Percentiles rank a stretch among this genome's conserved stretches.
phyloP scores from a whole-genome alignment of 345 rosid species.

The Noccaea bulbosa region DNA sequence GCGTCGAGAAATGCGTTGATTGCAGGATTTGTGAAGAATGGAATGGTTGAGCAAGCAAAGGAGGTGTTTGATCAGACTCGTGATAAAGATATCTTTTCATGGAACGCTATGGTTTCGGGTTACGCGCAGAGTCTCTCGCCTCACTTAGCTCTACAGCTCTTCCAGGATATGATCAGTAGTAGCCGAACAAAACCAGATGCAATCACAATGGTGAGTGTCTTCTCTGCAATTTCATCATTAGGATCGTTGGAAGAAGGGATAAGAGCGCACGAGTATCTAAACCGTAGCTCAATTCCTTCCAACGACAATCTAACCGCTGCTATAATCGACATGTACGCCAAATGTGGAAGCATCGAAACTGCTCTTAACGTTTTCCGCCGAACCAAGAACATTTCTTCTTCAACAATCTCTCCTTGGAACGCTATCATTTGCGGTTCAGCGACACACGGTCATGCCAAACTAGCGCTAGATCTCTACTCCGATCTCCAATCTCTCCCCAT shows the following conservation, averaged over 20 bases:
- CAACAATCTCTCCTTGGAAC: slow-evolving; percentile 81
- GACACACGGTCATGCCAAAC: slow-evolving; percentile 62
- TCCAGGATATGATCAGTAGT: slow-evolving; percentile 57
- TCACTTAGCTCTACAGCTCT: slow-evolving; percentile 56
- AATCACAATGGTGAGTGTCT: slow-evolving; percentile 82
- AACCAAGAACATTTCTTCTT: slow-evolving; percentile 45
- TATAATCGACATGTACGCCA: slow-evolving; percentile 87
- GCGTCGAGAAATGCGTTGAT: slow-evolving; percentile 74
- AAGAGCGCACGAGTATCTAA: slow-evolving; percentile 61
- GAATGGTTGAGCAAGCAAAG: slow-evolving; percentile 63
- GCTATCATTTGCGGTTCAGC: slow-evolving; percentile 82
- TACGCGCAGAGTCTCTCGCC: slow-evolving; percentile 64
- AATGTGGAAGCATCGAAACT: slow-evolving; percentile 75
- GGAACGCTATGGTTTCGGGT: slow-evolving; percentile 84
- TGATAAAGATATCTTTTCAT: slow-evolving; percentile 75
- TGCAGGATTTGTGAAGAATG: slow-evolving; percentile 63
- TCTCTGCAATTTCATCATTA: slow-evolving; percentile 65
- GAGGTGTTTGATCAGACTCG: slow-evolving; percentile 61
- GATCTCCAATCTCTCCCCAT: slow-evolving; percentile 53
- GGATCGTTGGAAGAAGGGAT: slow-evolving; percentile 68
- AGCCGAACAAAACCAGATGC: slow-evolving; percentile 62
- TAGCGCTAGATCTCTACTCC: slow-evolving; percentile 60
- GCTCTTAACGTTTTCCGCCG: slow-evolving; percentile 63
- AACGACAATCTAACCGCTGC: slow-evolving; percentile 77
- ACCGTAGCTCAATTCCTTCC: slow-evolving; percentile 48